phyloP scores from a whole-genome alignment of 2,329 filamentous ascomycete genomes.

The Penicillium oxalicum region DNA sequence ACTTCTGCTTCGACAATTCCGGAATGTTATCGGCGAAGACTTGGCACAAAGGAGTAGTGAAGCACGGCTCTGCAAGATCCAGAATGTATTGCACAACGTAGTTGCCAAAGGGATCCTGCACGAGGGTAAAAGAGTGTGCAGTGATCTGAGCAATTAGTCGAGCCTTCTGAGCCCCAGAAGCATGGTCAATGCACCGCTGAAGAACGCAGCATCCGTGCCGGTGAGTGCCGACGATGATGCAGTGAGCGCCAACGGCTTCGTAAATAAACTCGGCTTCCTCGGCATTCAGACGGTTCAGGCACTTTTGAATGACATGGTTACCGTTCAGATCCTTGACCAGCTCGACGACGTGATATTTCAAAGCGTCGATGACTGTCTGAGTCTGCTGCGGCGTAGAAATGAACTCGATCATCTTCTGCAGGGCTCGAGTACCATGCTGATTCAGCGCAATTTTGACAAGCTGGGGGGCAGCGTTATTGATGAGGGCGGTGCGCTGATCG shows the following conservation, averaged over 20 bases:
- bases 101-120: constrained; percentile 96
- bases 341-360: constrained; percentile 79
- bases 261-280: constrained; percentile 94
- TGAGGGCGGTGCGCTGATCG: constrained; percentile 86
- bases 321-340: constrained; percentile 96
- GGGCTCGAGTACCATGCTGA: constrained; percentile 89
- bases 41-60: constrained; percentile 81
- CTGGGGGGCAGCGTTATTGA: constrained; percentile 79
- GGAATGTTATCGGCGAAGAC: constrained; percentile 69
- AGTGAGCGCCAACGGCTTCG: constrained; percentile 80
- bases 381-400: constrained; percentile 82
- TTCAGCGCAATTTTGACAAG: constrained; percentile 93
- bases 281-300: constrained; percentile 84
- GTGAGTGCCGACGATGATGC: constrained; percentile 88
- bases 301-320: constrained; percentile 99
- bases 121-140: constrained; percentile 75
- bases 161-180: constrained; percentile 79
- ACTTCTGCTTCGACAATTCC: constrained; percentile 86
- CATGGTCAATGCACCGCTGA: constrained; percentile 96
- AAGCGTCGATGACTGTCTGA: constrained; percentile 76
- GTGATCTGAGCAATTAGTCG: constrained; percentile 85
- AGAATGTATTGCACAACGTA: constrained; percentile 99
- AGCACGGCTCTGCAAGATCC: constrained; percentile 78
- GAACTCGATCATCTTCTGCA: constrained; percentile 99
- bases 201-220: constrained; percentile 97